A percentile compares a stretch with the other conserved stretches of the same genome.
Conservation (phyloP, 108 stramenopile species). For the Cylindrotheca closterium region DNA sequence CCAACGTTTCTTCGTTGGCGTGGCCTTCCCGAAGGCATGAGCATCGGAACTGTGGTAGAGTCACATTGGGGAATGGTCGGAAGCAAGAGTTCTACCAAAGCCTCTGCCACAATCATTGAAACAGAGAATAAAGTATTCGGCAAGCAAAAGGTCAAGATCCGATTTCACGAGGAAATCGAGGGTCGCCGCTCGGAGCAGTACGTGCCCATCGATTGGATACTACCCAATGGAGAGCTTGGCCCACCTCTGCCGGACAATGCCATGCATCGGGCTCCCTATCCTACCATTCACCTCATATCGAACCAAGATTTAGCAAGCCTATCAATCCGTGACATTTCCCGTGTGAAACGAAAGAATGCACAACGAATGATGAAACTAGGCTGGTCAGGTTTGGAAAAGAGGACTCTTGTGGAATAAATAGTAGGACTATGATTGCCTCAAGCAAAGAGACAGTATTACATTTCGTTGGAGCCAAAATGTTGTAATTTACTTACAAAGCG, state of each 20-base stretch:
- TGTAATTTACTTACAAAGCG: no score
- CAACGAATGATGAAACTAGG: background rate
- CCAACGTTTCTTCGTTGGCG: conserved; percentile 47
- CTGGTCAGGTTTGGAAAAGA: background rate
- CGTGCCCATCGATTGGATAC: conserved; percentile 48
- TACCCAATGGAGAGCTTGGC: background rate
- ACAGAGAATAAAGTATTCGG: conserved; percentile 35
- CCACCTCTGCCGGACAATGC: conserved; percentile 40
- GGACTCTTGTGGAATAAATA: no score
- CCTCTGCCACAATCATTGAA: conserved; percentile 31
- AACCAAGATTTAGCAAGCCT: conserved; percentile 46
- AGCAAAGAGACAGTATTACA: no score
- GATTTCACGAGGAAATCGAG: conserved; percentile 21
- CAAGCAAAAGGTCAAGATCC: conserved; percentile 38
- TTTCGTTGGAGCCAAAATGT: no score
- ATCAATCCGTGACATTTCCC: conserved; percentile 36
- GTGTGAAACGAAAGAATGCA: conserved; percentile 53
- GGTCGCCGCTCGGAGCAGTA: conserved; percentile 34
- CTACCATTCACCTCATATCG: conserved; percentile 47
- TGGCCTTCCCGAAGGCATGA: conserved; percentile 31
- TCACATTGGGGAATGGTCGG: conserved; percentile 1
- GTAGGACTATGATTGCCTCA: no score
- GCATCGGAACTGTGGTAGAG: conserved; percentile 17
- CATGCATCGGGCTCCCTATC: conserved; percentile 55
- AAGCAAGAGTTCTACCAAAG: background rate